Evolutionary conservation across 2,329 filamentous ascomycete genomes (phyloP).

Genomic region (Pseudopithomyces chartarum): DNA sequence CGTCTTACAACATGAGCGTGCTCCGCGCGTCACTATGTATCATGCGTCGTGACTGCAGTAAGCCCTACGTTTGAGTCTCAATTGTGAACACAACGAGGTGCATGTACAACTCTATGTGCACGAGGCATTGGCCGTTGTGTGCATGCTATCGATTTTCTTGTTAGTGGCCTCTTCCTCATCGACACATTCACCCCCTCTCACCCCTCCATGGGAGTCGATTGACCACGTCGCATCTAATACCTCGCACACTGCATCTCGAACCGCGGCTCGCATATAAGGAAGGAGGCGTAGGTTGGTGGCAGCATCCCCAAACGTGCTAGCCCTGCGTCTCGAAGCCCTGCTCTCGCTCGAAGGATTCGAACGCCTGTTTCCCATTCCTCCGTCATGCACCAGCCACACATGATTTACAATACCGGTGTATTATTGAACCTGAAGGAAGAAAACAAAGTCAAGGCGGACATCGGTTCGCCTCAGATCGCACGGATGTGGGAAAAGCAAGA

Average conservation of each 20-base stretch:
- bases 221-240: too few species aligned
- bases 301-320: slow-evolving; percentile 1
- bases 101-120: too few species aligned
- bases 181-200: too few species aligned
- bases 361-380: background rate
- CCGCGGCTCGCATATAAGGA: background rate
- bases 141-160: background rate
- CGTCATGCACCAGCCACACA: slow-evolving; percentile 4
- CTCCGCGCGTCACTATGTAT: background rate
- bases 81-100: too few species aligned
- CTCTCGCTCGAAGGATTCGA: background rate
- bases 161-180: too few species aligned
- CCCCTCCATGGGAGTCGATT: too few species aligned
- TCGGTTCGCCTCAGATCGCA: background rate
- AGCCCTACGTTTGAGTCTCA: background rate
- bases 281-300: background rate
- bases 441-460: background rate
- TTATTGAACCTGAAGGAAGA: background rate
- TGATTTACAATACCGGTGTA: background rate
- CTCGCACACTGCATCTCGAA: background rate
- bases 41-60: background rate
- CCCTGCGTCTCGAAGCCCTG: slow-evolving; percentile 3
- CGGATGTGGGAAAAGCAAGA: background rate
- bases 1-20: slow-evolving; percentile 2
- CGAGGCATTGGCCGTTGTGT: too few species aligned